These are phyloP conservation scores for Niebla homalea DNA, from an alignment of 495 filamentous ascomycete genomes.

Conservation along the genomic window DNA sequence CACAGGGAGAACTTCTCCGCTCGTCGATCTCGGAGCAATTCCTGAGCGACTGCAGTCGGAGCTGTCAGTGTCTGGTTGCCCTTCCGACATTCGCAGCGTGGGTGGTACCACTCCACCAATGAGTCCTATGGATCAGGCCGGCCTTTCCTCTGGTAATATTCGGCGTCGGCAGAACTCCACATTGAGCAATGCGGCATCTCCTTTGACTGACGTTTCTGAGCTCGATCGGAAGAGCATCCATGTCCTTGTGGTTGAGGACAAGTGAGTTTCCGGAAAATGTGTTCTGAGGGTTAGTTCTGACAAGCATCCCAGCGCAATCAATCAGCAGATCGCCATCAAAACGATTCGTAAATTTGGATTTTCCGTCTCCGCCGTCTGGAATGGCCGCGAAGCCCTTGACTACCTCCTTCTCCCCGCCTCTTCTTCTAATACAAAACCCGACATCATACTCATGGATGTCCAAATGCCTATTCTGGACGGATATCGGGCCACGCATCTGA, in stretches of 20 bases:
- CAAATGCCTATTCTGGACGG: constrained; percentile 78
- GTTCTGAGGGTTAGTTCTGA: constrained; percentile 13
- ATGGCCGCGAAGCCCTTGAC: constrained; percentile 64
- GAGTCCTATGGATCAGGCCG: neutral
- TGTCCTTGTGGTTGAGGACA: constrained; percentile 70
- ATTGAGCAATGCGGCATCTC: neutral
- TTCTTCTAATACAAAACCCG: constrained; percentile 33
- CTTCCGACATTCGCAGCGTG: constrained; percentile 28
- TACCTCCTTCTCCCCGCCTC: constrained; percentile 35
- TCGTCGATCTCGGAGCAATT: constrained; percentile 39
- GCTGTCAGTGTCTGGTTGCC: constrained; percentile 44
- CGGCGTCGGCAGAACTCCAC: neutral
- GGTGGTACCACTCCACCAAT: constrained; percentile 8
- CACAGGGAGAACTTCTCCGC: constrained; percentile 22
- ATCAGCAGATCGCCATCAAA: constrained; percentile 65
- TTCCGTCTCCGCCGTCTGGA: constrained; percentile 52
- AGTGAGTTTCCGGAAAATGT: constrained; percentile 27
- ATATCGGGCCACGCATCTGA: constrained; percentile 59
- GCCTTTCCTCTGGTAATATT: neutral
- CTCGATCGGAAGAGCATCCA: constrained; percentile 37
- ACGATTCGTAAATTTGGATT: constrained; percentile 68
- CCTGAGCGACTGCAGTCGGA: constrained; percentile 51
- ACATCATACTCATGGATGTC: constrained; percentile 82
- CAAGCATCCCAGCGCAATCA: constrained; percentile 37
- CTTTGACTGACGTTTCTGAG: constrained; percentile 7